Percentiles rank a stretch among this genome's conserved stretches.
Evolutionary conservation across 2,329 filamentous ascomycete species (phyloP).

Genomic region (Colletotrichum acutatum): DNA sequence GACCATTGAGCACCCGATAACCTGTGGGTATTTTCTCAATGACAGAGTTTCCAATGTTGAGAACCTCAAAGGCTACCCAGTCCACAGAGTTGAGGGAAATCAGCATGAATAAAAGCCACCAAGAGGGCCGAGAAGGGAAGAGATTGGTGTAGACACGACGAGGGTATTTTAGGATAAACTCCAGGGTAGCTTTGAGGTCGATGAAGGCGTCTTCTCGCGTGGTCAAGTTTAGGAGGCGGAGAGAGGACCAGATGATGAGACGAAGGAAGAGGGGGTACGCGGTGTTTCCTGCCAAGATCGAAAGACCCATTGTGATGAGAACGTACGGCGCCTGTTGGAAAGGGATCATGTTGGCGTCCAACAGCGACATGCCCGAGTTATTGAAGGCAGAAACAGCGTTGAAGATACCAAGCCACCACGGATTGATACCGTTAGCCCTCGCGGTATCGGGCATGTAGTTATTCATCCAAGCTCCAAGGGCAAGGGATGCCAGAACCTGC

Average conservation of each 20-base stretch:
- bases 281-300: conserved; percentile 74
- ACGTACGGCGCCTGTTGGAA: conserved; percentile 65
- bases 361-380: conserved; percentile 75
- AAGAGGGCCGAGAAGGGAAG: conserved; percentile 72
- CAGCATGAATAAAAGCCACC: conserved; percentile 73
- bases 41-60: conserved; percentile 70
- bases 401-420: conserved; percentile 77
- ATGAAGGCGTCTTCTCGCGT: conserved; percentile 49
- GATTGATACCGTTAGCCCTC: conserved; percentile 66
- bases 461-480: conserved; percentile 70
- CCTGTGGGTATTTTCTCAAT: conserved; percentile 62
- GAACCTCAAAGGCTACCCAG: conserved; percentile 73
- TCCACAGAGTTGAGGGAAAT: conserved; percentile 71
- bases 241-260: conserved; percentile 65
- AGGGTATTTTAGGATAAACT: conserved; percentile 66
- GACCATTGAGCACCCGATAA: conserved; percentile 69
- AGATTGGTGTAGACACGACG: conserved; percentile 72
- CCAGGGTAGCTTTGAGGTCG: conserved; percentile 60
- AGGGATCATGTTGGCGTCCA: conserved; percentile 74
- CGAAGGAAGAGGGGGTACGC: conserved; percentile 73
- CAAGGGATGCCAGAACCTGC: conserved; percentile 69
- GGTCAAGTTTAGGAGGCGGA: conserved; percentile 52
- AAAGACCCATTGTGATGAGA: conserved; percentile 62
- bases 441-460: conserved; percentile 61
- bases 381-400: conserved; percentile 76